A percentile compares a stretch with the other conserved stretches of the same genome.
These are phyloP conservation scores for Blastobotrys raffinosifermentans DNA, from an alignment of 1,139 yeast species.

Conservation along the genomic window DNA sequence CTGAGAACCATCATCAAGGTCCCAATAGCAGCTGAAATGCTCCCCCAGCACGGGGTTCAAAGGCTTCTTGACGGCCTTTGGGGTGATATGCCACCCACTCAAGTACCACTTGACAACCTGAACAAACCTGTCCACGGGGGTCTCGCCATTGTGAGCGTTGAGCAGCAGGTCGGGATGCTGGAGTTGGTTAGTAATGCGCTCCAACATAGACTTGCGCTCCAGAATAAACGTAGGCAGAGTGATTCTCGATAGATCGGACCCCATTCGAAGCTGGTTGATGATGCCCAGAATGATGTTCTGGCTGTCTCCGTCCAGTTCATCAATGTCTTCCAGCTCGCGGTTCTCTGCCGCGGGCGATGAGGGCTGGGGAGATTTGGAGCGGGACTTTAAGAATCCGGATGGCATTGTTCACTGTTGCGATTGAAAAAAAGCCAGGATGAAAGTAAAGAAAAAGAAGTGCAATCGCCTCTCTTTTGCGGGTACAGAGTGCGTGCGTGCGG, in stretches of 20 bases:
- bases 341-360: no score
- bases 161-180: conserved; percentile 74
- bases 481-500: no score
- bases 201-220: conserved; percentile 94
- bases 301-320: conserved; percentile 85
- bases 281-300: conserved; percentile 82
- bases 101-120: conserved; percentile 80
- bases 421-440: no score
- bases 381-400: no score
- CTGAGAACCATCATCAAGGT: conserved; percentile 56
- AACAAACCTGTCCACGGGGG: conserved; percentile 63
- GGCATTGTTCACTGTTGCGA: no score
- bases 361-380: no score
- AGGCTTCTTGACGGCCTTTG: conserved; percentile 96
- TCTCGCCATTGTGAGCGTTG: conserved; percentile 53
- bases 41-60: conserved; percentile 93
- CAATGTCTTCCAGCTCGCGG: no score
- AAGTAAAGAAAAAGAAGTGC: no score
- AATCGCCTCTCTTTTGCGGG: no score
- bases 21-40: conserved; percentile 88
- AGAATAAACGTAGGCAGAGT: conserved; percentile 92
- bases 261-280: conserved; percentile 86
- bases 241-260: conserved; percentile 81
- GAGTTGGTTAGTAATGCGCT: conserved; percentile 84
- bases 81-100: conserved; percentile 97